A percentile compares a stretch with the other conserved stretches of the same genome.
These are phyloP conservation scores for Sporisorium graminicola DNA, from an alignment of 1,284 basidiomycete genomes.

Conservation along the genomic window DNA sequence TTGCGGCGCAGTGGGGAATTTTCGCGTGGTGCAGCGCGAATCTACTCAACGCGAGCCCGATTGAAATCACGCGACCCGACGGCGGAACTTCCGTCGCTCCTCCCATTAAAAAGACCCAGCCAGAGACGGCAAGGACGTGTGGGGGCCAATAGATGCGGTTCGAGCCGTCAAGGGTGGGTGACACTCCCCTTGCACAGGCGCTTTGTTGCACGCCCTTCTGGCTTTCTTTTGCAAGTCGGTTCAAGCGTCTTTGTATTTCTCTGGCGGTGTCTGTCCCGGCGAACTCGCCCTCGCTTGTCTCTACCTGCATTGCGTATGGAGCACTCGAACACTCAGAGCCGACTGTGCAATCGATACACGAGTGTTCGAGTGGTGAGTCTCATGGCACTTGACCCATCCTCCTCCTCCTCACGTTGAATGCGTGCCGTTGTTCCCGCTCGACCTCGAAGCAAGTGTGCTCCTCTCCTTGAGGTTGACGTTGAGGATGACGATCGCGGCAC, in stretches of 20 bases:
- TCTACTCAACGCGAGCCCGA: slow-evolving; percentile 39
- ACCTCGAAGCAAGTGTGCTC: not conserved
- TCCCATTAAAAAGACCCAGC: too few species aligned
- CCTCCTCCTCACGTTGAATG: not conserved
- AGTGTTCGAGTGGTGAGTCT: not conserved
- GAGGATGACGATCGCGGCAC: slow-evolving; percentile 7
- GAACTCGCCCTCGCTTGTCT: not conserved
- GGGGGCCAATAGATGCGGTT: too few species aligned
- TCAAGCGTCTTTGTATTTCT: not conserved
- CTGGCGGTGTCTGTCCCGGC: not conserved
- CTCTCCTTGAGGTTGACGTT: not conserved
- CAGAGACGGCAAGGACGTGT: too few species aligned
- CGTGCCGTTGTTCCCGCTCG: not conserved
- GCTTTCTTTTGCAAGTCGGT: not conserved
- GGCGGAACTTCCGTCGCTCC: not conserved
- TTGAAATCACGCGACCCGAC: slow-evolving; percentile 21
- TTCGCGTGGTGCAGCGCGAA: slow-evolving; percentile 17
- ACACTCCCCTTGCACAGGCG: too few species aligned
- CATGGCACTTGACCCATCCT: not conserved
- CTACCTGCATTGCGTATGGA: not conserved
- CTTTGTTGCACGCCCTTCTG: not conserved
- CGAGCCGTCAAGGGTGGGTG: too few species aligned
- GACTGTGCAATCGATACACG: too few species aligned
- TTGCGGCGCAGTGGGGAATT: not conserved
- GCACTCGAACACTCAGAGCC: not conserved